phyloP scores from a whole-genome alignment of 768 basidiomycete genomes.

The Hirschioporus abietinus region DNA sequence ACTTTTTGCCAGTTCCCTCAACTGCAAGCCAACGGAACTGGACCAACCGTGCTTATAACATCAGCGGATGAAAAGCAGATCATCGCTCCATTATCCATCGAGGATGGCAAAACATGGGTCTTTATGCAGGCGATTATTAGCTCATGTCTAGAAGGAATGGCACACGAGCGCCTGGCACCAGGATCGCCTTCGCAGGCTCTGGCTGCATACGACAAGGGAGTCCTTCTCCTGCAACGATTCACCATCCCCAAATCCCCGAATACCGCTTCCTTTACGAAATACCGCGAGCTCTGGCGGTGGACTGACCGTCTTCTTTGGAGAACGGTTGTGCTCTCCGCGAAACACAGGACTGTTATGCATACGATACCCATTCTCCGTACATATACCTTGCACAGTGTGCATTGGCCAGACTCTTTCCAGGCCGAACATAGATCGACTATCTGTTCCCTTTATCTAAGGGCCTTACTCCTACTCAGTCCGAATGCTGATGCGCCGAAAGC shows the following conservation, averaged over 20 bases:
- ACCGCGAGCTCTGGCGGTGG: slow-evolving; percentile 87
- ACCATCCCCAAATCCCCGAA: slow-evolving; percentile 31
- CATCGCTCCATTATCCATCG: slow-evolving; percentile 36
- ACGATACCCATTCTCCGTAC: slow-evolving; percentile 21
- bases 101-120: slow-evolving; percentile 69
- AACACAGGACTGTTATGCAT: slow-evolving; percentile 26
- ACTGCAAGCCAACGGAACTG: slow-evolving; percentile 23
- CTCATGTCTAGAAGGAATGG: slow-evolving; percentile 79
- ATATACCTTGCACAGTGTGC: slow-evolving; percentile 54
- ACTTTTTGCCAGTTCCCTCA: slow-evolving; percentile 6
- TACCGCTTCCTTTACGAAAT: slow-evolving; percentile 53
- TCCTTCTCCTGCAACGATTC: slow-evolving; percentile 56
- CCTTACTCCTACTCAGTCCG: slow-evolving; percentile 48
- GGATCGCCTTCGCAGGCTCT: slow-evolving; percentile 46
- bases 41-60: slow-evolving; percentile 9
- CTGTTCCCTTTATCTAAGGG: slow-evolving; percentile 65
- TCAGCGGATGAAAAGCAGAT: slow-evolving; percentile 4
- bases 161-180: slow-evolving; percentile 54
- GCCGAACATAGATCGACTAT: slow-evolving; percentile 70
- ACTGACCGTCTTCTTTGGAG: slow-evolving; percentile 78
- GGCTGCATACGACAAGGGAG: slow-evolving; percentile 46
- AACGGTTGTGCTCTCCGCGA: slow-evolving; percentile 61
- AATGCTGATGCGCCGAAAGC: slow-evolving; percentile 15
- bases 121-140: slow-evolving; percentile 70
- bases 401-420: slow-evolving; percentile 80